Conservation (phyloP, 1,284 basidiomycete genomes). For the Heterobasidion annosum region DNA sequence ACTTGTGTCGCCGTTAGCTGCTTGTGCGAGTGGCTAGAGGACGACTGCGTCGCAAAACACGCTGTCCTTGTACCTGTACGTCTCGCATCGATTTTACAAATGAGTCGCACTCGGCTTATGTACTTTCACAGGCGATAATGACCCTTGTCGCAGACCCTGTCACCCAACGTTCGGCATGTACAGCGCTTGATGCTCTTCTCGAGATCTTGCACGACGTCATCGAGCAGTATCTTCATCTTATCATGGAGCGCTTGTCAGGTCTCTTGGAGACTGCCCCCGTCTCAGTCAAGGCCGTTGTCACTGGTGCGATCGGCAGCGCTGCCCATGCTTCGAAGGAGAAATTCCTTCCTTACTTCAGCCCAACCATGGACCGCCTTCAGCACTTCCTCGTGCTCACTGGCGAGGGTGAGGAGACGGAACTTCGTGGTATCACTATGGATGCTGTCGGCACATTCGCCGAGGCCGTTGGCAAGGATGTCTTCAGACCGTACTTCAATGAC, state of each 20-base stretch:
- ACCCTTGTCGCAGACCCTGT: conserved; percentile 80
- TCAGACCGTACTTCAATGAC: conserved; percentile 92
- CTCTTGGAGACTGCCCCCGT: conserved; percentile 85
- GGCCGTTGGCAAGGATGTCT: conserved; percentile 90
- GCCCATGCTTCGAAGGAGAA: conserved; percentile 94
- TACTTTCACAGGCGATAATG: conserved; percentile 63
- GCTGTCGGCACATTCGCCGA: conserved; percentile 97
- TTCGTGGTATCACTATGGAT: conserved; percentile 97
- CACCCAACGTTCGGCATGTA: conserved; percentile 91
- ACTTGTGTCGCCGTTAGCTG: conserved; percentile 94
- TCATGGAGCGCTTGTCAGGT: conserved; percentile 92
- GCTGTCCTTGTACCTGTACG: conserved; percentile 78
- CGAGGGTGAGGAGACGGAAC: conserved; percentile 86
- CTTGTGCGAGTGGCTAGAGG: conserved; percentile 96
- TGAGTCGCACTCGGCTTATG: neutral
- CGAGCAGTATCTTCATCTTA: conserved; percentile 84
- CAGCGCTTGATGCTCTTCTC: conserved; percentile 92
- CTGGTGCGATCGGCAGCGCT: conserved; percentile 96
- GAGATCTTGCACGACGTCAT: conserved; percentile 92
- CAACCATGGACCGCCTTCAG: conserved; percentile 85
- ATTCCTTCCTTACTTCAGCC: conserved; percentile 93
- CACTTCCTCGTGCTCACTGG: conserved; percentile 79
- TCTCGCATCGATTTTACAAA: conserved; percentile 9
- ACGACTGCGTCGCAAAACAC: conserved; percentile 86
- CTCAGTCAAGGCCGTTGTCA: conserved; percentile 90